These are phyloP conservation scores for Ensete glaucum DNA, from an alignment of 176 grass and related monocot genomes.

Conservation along the genomic window DNA sequence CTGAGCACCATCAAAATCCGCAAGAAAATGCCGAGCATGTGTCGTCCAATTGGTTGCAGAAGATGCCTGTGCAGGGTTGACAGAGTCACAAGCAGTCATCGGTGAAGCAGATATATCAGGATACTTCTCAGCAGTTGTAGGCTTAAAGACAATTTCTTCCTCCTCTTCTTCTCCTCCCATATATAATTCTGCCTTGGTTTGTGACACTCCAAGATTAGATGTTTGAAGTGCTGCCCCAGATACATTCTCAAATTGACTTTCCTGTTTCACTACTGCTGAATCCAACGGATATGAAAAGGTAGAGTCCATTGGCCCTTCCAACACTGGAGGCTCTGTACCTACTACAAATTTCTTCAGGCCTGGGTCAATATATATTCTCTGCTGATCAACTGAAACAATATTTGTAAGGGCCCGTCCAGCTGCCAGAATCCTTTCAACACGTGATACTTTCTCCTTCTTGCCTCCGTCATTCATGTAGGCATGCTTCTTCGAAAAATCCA, in stretches of 20 bases:
- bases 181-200: conserved; percentile 23
- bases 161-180: conserved; percentile 88
- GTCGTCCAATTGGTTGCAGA: conserved; percentile 19
- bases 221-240: conserved; percentile 13
- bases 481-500: conserved; percentile 79
- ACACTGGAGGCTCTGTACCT: conserved; percentile 39
- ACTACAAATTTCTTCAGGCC: conserved; percentile 56
- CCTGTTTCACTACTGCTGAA: conserved; percentile 13
- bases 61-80: conserved; percentile 29
- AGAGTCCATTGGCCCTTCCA: conserved; percentile 7
- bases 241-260: conserved; percentile 12
- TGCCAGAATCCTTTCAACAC: conserved; percentile 65
- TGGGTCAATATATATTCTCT: conserved; percentile 69
- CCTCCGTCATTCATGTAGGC: conserved; percentile 48
- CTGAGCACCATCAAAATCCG: conserved; percentile 6
- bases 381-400: conserved; percentile 52
- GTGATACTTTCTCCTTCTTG: conserved; percentile 49
- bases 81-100: conserved; percentile 14
- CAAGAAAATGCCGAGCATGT: conserved; percentile 30
- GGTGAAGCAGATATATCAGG: conserved; percentile 16
- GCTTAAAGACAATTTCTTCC: conserved; percentile 81
- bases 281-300: conserved; percentile 7
- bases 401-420: conserved; percentile 46
- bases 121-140: conserved; percentile 41
- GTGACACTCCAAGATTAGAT: conserved; percentile 15